Evolutionary conservation across 75 land plant species (phyloP).

Genomic region (Picea glauca): DNA sequence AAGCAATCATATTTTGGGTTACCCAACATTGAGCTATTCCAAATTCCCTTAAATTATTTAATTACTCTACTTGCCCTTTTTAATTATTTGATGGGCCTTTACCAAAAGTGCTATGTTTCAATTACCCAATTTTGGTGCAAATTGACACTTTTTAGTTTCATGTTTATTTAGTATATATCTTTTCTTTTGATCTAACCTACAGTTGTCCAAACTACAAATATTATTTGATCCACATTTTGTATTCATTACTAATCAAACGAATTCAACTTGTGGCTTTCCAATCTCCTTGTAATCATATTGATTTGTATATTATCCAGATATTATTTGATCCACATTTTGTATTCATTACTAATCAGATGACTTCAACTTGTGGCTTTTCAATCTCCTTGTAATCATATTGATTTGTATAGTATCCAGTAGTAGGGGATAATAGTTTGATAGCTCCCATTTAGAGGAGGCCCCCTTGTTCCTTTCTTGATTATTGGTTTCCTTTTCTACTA

Average conservation of each 20-base stretch:
- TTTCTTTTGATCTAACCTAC: background rate
- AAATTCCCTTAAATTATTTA: conserved; percentile 43
- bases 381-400: too few relatives aligned
- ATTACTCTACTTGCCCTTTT: background rate
- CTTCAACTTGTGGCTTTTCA: too few relatives aligned
- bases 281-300: background rate
- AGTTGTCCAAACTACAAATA: background rate
- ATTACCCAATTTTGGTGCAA: background rate
- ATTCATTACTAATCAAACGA: background rate
- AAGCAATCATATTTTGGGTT: conserved; percentile 47
- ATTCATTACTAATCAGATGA: too few relatives aligned
- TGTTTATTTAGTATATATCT: background rate
- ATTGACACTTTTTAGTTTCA: background rate
- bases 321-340: background rate
- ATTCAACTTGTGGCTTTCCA: background rate
- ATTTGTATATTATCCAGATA: background rate
- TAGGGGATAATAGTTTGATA: background rate
- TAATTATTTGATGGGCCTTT: background rate
- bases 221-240: background rate
- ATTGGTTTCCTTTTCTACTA: background rate
- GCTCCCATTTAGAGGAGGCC: background rate
- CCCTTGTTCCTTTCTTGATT: background rate
- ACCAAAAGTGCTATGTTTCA: background rate
- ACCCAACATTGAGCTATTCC: conserved; percentile 36
- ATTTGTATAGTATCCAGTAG: too few relatives aligned